Evolutionary conservation across 306 rosid genomes (phyloP), one percentile per base, ranked within the genome.

Genomic region (Cicer judaicum): DNA sequence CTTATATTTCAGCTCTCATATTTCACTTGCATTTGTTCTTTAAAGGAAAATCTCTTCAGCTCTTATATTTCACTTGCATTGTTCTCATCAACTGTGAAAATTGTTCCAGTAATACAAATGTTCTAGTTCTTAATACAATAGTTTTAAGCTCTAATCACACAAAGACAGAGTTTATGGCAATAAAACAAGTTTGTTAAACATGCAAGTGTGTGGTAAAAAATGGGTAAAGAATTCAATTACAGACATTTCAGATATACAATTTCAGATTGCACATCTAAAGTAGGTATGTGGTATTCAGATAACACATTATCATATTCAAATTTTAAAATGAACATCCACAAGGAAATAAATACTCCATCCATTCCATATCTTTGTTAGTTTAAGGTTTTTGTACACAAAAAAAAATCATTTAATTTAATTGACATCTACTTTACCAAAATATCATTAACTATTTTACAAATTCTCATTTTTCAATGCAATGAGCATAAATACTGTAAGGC

Each of bases 101-200:
- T 15, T 10, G 16, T 15, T 52, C 57, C 57, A 7, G 10, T 40
- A 61, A 34, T 36, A 10, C 19, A 36, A 36, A 36, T 36, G 12
- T 7, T 61, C 10, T 61, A 61, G 43, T 36, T 12, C 46, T 19
- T 36, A 61, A 13, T 36, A 36, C 3, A 60, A 16, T 36, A 61
- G 46, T 61, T 13, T 44, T 56, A 61, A 36, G 21, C 66, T 13
- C 44, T 56, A 56, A 56, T 56, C 15, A 57, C 64, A 24, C 41
- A 57, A 6, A 59, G 34, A 12, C 65, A 29, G 4, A 59, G 43
- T 59, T 14, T 38, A n/a, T 39, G 47, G 47, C 47, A 62, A n/a
- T n/a, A 24, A 13, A 59, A 18, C 12, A 56, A 57, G 64, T 34
- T 24, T 34, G 16, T 6, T 19, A 39, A 62, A 62, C 24, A 62